These are phyloP conservation scores for Annulohypoxylon bovei DNA, from an alignment of 495 filamentous ascomycete genomes.

Conservation along the genomic window DNA sequence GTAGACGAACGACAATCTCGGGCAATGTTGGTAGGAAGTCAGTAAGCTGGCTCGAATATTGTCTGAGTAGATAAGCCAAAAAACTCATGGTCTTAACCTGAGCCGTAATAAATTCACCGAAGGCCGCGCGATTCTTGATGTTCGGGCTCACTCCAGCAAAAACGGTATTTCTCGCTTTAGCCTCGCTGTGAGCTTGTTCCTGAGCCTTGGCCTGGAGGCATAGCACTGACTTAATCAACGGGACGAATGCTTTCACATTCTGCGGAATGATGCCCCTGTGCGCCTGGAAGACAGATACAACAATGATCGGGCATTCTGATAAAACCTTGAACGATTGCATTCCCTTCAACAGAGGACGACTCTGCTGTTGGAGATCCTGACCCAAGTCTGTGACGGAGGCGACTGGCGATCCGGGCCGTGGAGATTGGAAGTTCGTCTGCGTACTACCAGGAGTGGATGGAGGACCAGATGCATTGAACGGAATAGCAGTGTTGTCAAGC, in stretches of 20 bases:
- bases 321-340: conserved; percentile 99
- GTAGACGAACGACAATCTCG: conserved; percentile 87
- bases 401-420: conserved; percentile 87
- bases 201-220: conserved; percentile 92
- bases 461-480: conserved; percentile 66
- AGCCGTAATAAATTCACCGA: conserved; percentile 96
- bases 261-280: conserved; percentile 78
- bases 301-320: conserved; percentile 97
- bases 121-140: conserved; percentile 92
- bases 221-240: conserved; percentile 89
- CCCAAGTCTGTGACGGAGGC: conserved; percentile 79
- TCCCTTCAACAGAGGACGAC: conserved; percentile 81
- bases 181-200: conserved; percentile 87
- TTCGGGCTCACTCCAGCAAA: conserved; percentile 94
- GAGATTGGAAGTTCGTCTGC: conserved; percentile 77
- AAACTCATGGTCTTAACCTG: conserved; percentile 99
- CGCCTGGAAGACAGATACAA: conserved; percentile 97
- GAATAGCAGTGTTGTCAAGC: conserved; percentile 74
- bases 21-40: conserved; percentile 92
- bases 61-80: conserved; percentile 88
- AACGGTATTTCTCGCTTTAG: conserved; percentile 75
- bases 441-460: conserved; percentile 82
- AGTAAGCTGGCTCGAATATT: conserved; percentile 85
- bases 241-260: conserved; percentile 94
- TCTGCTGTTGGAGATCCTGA: conserved; percentile 78